phyloP scores from a whole-genome alignment of 2,329 filamentous ascomycete genomes.

The Microdochium trichocladiopsis region DNA sequence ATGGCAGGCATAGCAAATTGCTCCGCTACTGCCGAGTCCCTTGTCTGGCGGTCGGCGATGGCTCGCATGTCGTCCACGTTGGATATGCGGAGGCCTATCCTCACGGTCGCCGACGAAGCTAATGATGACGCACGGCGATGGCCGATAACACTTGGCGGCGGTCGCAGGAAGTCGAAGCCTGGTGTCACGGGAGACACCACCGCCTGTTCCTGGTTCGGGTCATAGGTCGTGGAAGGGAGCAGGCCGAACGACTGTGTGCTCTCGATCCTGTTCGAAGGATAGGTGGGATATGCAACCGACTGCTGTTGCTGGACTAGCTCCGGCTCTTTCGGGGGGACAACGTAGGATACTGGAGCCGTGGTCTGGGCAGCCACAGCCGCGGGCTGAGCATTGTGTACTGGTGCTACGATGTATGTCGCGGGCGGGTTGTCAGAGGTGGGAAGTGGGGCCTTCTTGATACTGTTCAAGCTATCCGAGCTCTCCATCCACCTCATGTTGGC shows the following conservation, averaged over 20 bases:
- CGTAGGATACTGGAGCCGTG: not conserved
- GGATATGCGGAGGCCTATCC: constrained; percentile 64
- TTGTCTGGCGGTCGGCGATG: constrained; percentile 12
- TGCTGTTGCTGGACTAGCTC: constrained; percentile 20
- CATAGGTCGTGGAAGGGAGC: constrained; percentile 42
- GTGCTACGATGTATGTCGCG: not conserved
- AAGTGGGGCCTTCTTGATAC: constrained; percentile 17
- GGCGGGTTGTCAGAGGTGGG: not conserved
- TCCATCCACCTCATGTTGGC: constrained; percentile 20
- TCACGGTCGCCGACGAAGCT: constrained; percentile 60
- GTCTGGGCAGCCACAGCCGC: not conserved
- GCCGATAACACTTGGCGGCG: constrained; percentile 29
- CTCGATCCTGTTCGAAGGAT: constrained; percentile 22
- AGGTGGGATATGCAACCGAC: constrained; percentile 29
- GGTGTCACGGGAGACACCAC: not conserved
- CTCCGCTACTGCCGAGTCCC: not conserved
- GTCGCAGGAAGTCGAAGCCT: constrained; percentile 9
- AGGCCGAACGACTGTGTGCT: constrained; percentile 26
- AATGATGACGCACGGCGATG: constrained; percentile 55
- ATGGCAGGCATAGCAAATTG: not conserved
- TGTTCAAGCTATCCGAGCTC: constrained; percentile 26
- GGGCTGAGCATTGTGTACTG: not conserved
- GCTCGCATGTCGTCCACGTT: constrained; percentile 44
- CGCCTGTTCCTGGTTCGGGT: constrained; percentile 13
- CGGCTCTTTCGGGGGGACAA: not conserved